Conservation (phyloP, 495 filamentous ascomycete species). For the Lasiosphaeris hirsuta region DNA sequence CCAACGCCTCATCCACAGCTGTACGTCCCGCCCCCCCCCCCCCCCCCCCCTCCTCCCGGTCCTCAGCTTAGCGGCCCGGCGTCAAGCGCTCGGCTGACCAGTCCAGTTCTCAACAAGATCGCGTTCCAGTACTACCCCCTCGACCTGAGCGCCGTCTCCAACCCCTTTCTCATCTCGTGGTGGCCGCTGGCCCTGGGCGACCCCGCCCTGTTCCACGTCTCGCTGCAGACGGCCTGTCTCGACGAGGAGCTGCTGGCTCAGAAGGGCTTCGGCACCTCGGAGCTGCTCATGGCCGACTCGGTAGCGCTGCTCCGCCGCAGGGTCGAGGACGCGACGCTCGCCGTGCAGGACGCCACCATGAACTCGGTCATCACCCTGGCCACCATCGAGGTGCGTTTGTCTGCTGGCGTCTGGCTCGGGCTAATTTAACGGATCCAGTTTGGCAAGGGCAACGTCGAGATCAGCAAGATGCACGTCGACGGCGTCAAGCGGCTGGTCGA, state of each 20-base stretch:
- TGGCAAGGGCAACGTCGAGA: conserved; percentile 46
- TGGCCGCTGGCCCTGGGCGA: conserved; percentile 51
- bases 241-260: conserved; percentile 49
- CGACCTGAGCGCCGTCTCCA: conserved; percentile 44
- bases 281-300: conserved; percentile 51
- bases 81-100: too few relatives aligned
- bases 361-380: conserved; percentile 54
- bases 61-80: too few relatives aligned
- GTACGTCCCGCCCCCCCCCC: conserved; percentile 36
- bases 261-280: conserved; percentile 46
- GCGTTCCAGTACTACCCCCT: conserved; percentile 55
- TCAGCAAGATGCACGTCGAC: conserved; percentile 48
- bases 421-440: conserved; percentile 28
- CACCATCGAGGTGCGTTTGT: conserved; percentile 45
- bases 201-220: conserved; percentile 52
- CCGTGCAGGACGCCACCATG: conserved; percentile 52
- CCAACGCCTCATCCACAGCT: conserved; percentile 49
- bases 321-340: conserved; percentile 39
- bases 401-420: not conserved
- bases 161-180: conserved; percentile 53
- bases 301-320: conserved; percentile 46
- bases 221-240: conserved; percentile 51
- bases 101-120: conserved; percentile 49
- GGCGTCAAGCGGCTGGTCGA: conserved; percentile 45
- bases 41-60: too few relatives aligned